These are phyloP conservation scores for Clarireedia paspali DNA, from an alignment of 2,329 filamentous ascomycete genomes.

Conservation along the genomic window DNA sequence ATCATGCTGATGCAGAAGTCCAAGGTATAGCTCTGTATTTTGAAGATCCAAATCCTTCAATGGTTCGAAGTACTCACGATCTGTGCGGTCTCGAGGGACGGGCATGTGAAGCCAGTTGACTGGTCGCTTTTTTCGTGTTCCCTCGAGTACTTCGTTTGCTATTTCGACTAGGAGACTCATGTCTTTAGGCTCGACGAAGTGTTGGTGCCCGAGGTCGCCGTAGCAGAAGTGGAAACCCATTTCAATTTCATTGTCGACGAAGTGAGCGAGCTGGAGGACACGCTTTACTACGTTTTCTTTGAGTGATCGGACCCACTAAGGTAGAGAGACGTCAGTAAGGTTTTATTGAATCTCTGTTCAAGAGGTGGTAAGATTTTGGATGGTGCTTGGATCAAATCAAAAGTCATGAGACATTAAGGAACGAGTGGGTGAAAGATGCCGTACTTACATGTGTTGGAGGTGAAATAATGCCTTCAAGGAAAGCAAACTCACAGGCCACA, in stretches of 20 bases:
- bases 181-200: slow-evolving; percentile 36
- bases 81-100: slow-evolving; percentile 33
- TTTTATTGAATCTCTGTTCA: background rate
- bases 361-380: background rate
- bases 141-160: slow-evolving; percentile 26
- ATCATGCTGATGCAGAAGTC: slow-evolving; percentile 34
- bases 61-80: slow-evolving; percentile 33
- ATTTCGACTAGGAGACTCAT: slow-evolving; percentile 30
- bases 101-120: slow-evolving; percentile 38
- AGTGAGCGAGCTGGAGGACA: slow-evolving; percentile 26
- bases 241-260: slow-evolving; percentile 32
- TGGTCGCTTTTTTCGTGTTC: slow-evolving; percentile 21
- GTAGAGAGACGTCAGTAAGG: background rate
- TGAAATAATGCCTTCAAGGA: slow-evolving; percentile 19
- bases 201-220: slow-evolving; percentile 36
- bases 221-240: slow-evolving; percentile 41
- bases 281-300: slow-evolving; percentile 31
- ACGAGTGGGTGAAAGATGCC: slow-evolving; percentile 20
- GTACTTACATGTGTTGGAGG: slow-evolving; percentile 2
- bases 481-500: slow-evolving; percentile 20
- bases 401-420: slow-evolving; percentile 18
- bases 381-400: background rate
- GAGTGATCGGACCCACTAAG: slow-evolving; percentile 15
- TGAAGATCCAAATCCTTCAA: slow-evolving; percentile 29
- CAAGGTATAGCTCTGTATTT: slow-evolving; percentile 33